Conservation (phyloP, 2,329 filamentous ascomycete genomes). For the Ophiosphaerella korrae region DNA sequence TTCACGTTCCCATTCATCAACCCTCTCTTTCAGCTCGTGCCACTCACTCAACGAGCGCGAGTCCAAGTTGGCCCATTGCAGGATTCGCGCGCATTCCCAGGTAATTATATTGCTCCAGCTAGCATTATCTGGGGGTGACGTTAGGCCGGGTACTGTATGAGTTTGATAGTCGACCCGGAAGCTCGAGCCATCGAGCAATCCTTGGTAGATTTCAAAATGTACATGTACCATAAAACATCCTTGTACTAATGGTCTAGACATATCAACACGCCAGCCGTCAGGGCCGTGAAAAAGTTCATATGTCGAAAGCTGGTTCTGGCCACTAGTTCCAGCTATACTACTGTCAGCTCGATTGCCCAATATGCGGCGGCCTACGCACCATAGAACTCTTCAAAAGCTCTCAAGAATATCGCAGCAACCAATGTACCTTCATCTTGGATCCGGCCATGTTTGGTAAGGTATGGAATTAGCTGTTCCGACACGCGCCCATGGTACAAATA, state of each 20-base stretch:
- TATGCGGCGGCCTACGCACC: slow-evolving; percentile 10
- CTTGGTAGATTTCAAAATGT: slow-evolving; percentile 19
- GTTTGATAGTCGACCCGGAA: slow-evolving; percentile 18
- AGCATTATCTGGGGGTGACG: slow-evolving; percentile 12
- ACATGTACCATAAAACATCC: slow-evolving; percentile 25
- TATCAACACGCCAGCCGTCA: slow-evolving; percentile 17
- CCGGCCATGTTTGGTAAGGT: slow-evolving; percentile 16
- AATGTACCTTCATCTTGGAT: slow-evolving; percentile 25
- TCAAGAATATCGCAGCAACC: slow-evolving; percentile 22
- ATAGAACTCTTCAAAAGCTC: slow-evolving; percentile 22
- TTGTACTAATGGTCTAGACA: slow-evolving; percentile 17
- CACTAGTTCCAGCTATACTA: slow-evolving; percentile 19
- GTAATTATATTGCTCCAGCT: slow-evolving; percentile 23
- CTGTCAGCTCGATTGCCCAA: background rate
- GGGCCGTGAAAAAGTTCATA: slow-evolving; percentile 20
- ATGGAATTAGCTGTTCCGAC: slow-evolving; percentile 19
- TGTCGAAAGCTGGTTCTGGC: slow-evolving; percentile 19
- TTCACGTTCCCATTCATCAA: slow-evolving; percentile 24
- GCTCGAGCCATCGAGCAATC: slow-evolving; percentile 13
- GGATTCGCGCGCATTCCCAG: slow-evolving; percentile 22
- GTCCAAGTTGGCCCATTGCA: slow-evolving; percentile 16
- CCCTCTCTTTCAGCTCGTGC: slow-evolving; percentile 12
- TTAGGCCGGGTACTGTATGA: slow-evolving; percentile 8
- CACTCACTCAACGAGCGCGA: slow-evolving; percentile 9
- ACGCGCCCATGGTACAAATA: slow-evolving; percentile 24